A percentile compares a stretch with the other conserved stretches of the same genome.
Evolutionary conservation across 345 rosid species (phyloP).

Genomic region (Camelina laxa): DNA sequence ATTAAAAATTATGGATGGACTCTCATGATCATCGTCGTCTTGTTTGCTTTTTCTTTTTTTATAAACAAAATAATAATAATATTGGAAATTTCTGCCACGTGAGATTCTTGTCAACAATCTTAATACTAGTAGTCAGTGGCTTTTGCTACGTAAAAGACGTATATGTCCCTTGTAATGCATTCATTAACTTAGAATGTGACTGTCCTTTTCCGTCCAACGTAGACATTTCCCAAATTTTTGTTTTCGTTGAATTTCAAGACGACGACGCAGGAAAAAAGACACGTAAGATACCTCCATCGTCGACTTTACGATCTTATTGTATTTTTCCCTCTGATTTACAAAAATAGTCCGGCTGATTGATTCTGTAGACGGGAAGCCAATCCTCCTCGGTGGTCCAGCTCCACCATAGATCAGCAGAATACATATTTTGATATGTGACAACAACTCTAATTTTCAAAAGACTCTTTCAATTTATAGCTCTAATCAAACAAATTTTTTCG

Average conservation of each 20-base stretch:
- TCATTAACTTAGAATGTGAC: not conserved
- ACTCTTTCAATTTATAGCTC: constrained; percentile 4
- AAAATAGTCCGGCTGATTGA: constrained; percentile 25
- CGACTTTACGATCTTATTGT: constrained; percentile 25
- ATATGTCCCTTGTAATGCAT: constrained; percentile 4
- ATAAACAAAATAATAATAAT: too few species aligned
- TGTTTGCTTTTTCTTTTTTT: not conserved
- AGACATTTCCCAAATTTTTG: not conserved
- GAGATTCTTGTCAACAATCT: constrained; percentile 3
- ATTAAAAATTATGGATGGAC: constrained; percentile 25
- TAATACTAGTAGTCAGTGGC: not conserved
- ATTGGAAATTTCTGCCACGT: constrained; percentile 31
- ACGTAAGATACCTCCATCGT: constrained; percentile 31
- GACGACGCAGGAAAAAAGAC: constrained; percentile 11
- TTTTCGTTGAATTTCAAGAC: constrained; percentile 47
- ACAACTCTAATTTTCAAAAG: constrained; percentile 8
- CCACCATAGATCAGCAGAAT: not conserved
- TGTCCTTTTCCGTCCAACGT: constrained; percentile 36
- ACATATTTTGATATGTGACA: not conserved
- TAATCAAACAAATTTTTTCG: not conserved
- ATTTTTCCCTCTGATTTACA: not conserved
- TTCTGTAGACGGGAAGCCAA: constrained; percentile 26
- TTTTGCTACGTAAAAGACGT: constrained; percentile 27
- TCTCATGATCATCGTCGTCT: constrained; percentile 5
- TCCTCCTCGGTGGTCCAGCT: constrained; percentile 32